Evolutionary conservation across 2,329 filamentous ascomycete genomes (phyloP).

Genomic region (Aureobasidium sp.): DNA sequence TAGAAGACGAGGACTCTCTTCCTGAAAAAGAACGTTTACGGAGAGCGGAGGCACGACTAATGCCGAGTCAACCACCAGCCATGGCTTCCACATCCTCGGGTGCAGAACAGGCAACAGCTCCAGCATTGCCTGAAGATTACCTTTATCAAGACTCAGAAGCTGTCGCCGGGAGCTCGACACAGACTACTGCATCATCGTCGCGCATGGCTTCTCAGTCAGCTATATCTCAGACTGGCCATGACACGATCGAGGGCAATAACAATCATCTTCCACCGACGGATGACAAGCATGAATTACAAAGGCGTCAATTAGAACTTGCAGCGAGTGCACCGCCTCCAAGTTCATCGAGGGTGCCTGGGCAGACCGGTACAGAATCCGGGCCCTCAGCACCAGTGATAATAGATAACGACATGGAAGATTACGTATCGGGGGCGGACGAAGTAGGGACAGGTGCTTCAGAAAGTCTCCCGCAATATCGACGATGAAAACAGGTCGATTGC

Average conservation of each 20-base stretch:
- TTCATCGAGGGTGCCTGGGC: neutral
- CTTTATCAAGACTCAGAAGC: slow-evolving; percentile 18
- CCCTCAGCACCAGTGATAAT: slow-evolving; percentile 7
- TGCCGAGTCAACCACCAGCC: slow-evolving; percentile 70
- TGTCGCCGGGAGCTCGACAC: neutral
- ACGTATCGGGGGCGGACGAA: neutral
- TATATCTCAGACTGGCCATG: neutral
- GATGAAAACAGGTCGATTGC: neutral
- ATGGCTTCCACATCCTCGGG: neutral
- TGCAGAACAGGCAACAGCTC: slow-evolving; percentile 7
- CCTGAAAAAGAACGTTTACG: slow-evolving; percentile 78
- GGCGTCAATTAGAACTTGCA: slow-evolving; percentile 34
- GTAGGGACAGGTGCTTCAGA: neutral
- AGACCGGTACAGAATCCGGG: neutral
- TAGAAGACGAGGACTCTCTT: slow-evolving; percentile 54
- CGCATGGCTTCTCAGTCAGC: neutral
- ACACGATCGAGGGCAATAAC: slow-evolving; percentile 1
- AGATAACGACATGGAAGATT: slow-evolving; percentile 9
- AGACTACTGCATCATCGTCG: neutral
- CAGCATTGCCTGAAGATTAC: neutral
- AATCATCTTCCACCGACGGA: slow-evolving; percentile 40
- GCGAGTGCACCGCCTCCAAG: slow-evolving; percentile 33
- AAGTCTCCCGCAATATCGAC: slow-evolving; percentile 14
- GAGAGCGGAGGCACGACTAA: slow-evolving; percentile 66
- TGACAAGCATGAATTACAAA: slow-evolving; percentile 73